A percentile compares a stretch with the other conserved stretches of the same genome.
Evolutionary conservation across 345 rosid genomes (phyloP).

Genomic region (Hibiscus trionum): DNA sequence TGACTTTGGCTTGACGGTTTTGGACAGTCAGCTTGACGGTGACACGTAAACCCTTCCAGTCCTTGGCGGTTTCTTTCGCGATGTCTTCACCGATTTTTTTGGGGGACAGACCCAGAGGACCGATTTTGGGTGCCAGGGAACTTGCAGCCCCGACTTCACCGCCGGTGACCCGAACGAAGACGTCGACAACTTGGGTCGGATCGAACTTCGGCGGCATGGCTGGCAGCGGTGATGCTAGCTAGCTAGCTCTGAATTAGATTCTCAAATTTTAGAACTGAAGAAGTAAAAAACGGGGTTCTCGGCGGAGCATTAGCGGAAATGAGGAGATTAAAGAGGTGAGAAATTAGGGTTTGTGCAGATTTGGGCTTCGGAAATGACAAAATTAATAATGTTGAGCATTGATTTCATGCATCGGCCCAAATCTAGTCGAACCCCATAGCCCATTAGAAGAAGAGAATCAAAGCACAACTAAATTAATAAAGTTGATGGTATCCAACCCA

Average conservation of each 20-base stretch:
- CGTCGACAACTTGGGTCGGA: constrained; percentile 45
- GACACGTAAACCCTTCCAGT: constrained; percentile 66
- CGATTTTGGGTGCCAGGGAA: constrained; percentile 63
- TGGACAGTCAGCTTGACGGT: constrained; percentile 73
- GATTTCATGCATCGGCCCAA: too few species aligned
- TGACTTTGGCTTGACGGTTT: constrained; percentile 75
- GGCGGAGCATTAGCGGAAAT: constrained; percentile 15
- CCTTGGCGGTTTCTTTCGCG: constrained; percentile 31
- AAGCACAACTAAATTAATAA: too few species aligned
- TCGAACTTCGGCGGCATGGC: constrained; percentile 55
- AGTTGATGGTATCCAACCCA: too few species aligned
- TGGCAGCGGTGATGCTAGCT: not conserved
- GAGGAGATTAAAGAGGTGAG: constrained; percentile 7
- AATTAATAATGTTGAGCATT: too few species aligned
- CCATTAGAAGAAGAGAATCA: too few species aligned
- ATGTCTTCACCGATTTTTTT: too few species aligned
- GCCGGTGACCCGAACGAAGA: constrained; percentile 49
- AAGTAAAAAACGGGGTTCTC: not conserved
- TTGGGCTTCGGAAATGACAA: not conserved
- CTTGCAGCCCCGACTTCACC: constrained; percentile 61
- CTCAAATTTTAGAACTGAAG: not conserved
- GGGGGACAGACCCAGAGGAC: constrained; percentile 36
- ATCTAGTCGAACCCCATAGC: too few species aligned
- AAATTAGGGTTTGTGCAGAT: constrained; percentile 25
- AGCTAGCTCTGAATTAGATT: not conserved